Percentiles rank a stretch among this genome's conserved stretches.
Conservation (phyloP, 2,329 filamentous ascomycete genomes). For the Apiospora pterosperma region DNA sequence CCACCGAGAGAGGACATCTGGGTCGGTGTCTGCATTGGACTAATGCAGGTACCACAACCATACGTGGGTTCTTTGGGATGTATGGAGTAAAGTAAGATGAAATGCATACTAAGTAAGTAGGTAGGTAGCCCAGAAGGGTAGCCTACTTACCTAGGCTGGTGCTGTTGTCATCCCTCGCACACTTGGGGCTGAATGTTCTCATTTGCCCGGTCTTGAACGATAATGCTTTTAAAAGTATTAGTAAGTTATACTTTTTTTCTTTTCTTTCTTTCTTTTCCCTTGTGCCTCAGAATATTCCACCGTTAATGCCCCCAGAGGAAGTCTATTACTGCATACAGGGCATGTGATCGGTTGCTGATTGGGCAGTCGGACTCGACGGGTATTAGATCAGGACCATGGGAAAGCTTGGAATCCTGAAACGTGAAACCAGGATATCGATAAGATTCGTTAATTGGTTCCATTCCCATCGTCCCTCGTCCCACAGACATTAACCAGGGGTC, state of each 20-base stretch:
- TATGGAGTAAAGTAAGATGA: conserved; percentile 1
- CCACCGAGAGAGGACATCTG: background rate
- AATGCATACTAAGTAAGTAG: too few relatives aligned
- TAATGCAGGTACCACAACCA: conserved; percentile 3
- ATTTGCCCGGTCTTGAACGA: background rate
- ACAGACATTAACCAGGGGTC: too few relatives aligned
- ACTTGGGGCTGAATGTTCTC: background rate
- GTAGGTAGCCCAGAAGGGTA: too few relatives aligned
- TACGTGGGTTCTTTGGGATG: background rate
- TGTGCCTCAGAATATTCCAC: too few relatives aligned
- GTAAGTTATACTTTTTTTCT: background rate
- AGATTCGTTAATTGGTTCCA: background rate
- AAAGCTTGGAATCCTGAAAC: conserved; percentile 2
- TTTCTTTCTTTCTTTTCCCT: background rate
- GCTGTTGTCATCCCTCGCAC: background rate
- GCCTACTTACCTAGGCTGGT: too few relatives aligned
- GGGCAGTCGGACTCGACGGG: background rate
- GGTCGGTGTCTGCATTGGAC: background rate
- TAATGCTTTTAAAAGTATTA: background rate
- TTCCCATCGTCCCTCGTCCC: too few relatives aligned
- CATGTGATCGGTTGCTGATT: background rate
- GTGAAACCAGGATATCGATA: conserved; percentile 1
- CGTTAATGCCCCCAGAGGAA: background rate
- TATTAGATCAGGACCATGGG: background rate
- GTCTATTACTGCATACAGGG: background rate